phyloP scores from a whole-genome alignment of 768 basidiomycete genomes.

The Mycena galopus region DNA sequence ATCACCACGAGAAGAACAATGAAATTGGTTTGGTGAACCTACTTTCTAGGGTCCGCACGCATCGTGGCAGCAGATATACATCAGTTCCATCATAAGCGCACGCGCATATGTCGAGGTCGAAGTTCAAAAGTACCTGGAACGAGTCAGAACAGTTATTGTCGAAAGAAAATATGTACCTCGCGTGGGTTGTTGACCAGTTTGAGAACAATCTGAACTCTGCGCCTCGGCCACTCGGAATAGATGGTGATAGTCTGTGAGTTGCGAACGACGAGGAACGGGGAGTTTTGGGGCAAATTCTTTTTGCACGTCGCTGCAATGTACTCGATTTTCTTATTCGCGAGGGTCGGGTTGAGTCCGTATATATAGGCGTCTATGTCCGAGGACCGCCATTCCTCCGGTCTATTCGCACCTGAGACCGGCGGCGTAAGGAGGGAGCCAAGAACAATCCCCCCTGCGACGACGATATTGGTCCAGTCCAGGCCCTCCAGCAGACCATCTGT shows the following conservation, averaged over 20 bases:
- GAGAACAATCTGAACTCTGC: slow-evolving; percentile 35
- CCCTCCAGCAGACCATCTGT: slow-evolving; percentile 30
- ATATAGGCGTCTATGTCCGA: slow-evolving; percentile 37
- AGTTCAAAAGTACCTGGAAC: slow-evolving; percentile 30
- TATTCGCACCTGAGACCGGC: slow-evolving; percentile 17
- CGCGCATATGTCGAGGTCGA: slow-evolving; percentile 37
- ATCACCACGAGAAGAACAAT: neutral
- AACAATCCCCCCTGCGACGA: slow-evolving; percentile 35
- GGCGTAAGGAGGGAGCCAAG: slow-evolving; percentile 34
- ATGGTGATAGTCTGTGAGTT: slow-evolving; percentile 38
- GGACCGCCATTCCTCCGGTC: slow-evolving; percentile 24
- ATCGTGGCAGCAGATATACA: slow-evolving; percentile 32
- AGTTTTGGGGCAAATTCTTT: slow-evolving; percentile 21
- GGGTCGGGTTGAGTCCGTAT: slow-evolving; percentile 23
- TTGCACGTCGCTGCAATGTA: slow-evolving; percentile 31
- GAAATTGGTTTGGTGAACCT: neutral
- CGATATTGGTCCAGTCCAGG: slow-evolving; percentile 35
- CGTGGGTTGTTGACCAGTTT: slow-evolving; percentile 33
- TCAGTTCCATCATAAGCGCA: slow-evolving; percentile 33
- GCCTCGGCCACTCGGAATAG: slow-evolving; percentile 32
- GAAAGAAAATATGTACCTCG: slow-evolving; percentile 30
- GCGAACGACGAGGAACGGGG: slow-evolving; percentile 34
- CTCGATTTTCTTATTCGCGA: slow-evolving; percentile 31
- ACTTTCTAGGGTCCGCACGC: slow-evolving; percentile 36
- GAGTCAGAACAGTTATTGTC: neutral